A percentile compares a stretch with the other conserved stretches of the same genome.
Evolutionary conservation across 148 eudicot genomes (phyloP).

Genomic region (Dianthus caryophyllus): DNA sequence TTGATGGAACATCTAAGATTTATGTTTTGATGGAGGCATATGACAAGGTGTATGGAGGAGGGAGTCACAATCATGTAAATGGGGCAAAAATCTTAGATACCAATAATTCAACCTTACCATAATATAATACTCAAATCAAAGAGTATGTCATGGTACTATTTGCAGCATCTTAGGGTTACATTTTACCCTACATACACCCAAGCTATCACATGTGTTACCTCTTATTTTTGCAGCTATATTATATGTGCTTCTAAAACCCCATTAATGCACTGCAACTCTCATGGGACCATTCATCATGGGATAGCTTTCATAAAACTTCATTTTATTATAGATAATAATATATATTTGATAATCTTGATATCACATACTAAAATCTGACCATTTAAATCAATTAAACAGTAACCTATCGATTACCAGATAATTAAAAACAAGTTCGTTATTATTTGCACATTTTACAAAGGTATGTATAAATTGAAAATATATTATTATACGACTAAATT

Average conservation of each 20-base stretch:
- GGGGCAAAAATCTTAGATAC: constrained; percentile 4
- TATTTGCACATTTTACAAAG: too few species aligned
- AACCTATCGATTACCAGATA: too few species aligned
- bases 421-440: too few species aligned
- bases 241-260: constrained; percentile 16
- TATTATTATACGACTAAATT: too few species aligned
- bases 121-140: constrained; percentile 6
- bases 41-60: constrained; percentile 13
- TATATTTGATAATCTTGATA: too few species aligned
- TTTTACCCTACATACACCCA: constrained; percentile 17
- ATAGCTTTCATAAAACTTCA: not conserved
- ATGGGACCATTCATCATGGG: constrained; percentile 23
- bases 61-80: constrained; percentile 18
- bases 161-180: constrained; percentile 7
- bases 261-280: constrained; percentile 22
- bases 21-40: not conserved
- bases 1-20: too few species aligned
- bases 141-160: constrained; percentile 4
- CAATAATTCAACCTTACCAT: constrained; percentile 24
- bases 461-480: too few species aligned
- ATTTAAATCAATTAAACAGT: too few species aligned
- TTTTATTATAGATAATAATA: too few species aligned
- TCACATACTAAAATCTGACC: too few species aligned
- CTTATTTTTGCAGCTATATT: constrained; percentile 19
- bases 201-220: constrained; percentile 19